These are phyloP conservation scores for Vaccinium myrtillus DNA, from an alignment of 148 eudicot genomes.

Conservation along the genomic window DNA sequence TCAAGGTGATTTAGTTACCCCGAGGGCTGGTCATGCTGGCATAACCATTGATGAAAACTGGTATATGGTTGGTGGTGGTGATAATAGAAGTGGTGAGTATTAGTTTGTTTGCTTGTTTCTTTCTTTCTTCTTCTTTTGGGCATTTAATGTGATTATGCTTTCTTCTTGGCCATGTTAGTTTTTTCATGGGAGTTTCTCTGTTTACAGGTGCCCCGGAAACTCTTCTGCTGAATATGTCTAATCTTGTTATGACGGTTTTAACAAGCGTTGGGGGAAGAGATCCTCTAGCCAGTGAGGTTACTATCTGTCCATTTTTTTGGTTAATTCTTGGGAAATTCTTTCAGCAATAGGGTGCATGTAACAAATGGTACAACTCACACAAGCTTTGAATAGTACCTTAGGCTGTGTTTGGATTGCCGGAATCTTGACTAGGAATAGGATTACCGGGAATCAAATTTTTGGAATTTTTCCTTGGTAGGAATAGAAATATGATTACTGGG, in stretches of 20 bases:
- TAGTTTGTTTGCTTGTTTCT: not conserved
- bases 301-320: slow-evolving; percentile 12
- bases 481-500: too few relatives aligned
- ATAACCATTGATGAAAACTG: slow-evolving; percentile 66
- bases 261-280: slow-evolving; percentile 66
- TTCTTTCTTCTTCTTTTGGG: too few relatives aligned
- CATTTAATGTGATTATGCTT: not conserved
- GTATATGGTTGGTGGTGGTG: slow-evolving; percentile 95
- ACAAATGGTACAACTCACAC: not conserved
- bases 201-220: slow-evolving; percentile 80
- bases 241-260: slow-evolving; percentile 66
- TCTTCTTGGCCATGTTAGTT: not conserved
- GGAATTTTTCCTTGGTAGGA: too few relatives aligned
- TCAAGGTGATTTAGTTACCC: slow-evolving; percentile 65
- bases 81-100: slow-evolving; percentile 74
- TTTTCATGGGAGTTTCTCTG: slow-evolving; percentile 3
- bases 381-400: not conserved
- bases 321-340: not conserved
- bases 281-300: slow-evolving; percentile 96
- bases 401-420: too few relatives aligned
- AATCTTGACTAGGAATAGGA: too few relatives aligned
- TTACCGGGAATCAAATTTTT: too few relatives aligned
- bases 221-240: slow-evolving; percentile 69
- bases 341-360: not conserved
- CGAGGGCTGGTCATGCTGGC: slow-evolving; percentile 96